Evolutionary conservation across 2,329 filamentous ascomycete genomes (phyloP).

Genomic region (Ceratocystis eucalypticola): DNA sequence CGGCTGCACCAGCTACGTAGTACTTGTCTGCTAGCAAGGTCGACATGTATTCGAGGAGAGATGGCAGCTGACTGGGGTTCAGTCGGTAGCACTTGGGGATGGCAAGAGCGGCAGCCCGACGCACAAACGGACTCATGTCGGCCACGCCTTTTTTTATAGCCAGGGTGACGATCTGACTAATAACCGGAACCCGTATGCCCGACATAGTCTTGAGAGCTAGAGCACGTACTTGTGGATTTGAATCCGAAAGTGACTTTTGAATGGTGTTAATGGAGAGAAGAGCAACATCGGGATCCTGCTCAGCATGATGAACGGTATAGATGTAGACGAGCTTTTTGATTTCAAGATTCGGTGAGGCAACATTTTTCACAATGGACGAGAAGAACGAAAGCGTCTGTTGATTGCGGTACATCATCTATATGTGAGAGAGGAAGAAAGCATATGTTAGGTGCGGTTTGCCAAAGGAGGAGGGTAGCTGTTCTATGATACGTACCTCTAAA

Average conservation of each 20-base stretch:
- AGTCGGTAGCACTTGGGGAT: slow-evolving; percentile 93
- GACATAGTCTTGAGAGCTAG: slow-evolving; percentile 95
- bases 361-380: slow-evolving; percentile 96
- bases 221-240: slow-evolving; percentile 78
- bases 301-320: slow-evolving; percentile 91
- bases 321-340: slow-evolving; percentile 99
- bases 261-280: slow-evolving; percentile 97
- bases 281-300: slow-evolving; percentile 87
- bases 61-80: slow-evolving; percentile 72
- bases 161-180: slow-evolving; percentile 90
- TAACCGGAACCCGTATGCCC: slow-evolving; percentile 89
- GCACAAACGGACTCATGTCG: slow-evolving; percentile 89
- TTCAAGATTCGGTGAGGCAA: slow-evolving; percentile 82
- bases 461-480: slow-evolving; percentile 13
- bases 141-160: slow-evolving; percentile 88
- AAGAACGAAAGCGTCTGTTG: slow-evolving; percentile 86
- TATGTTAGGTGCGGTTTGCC: background rate
- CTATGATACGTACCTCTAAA: slow-evolving; percentile 51
- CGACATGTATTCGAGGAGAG: slow-evolving; percentile 69
- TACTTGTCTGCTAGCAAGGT: slow-evolving; percentile 78
- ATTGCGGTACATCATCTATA: slow-evolving; percentile 84
- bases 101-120: slow-evolving; percentile 81
- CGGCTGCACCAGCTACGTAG: slow-evolving; percentile 88
- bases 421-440: background rate
- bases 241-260: slow-evolving; percentile 89